Evolutionary conservation across 2,329 filamentous ascomycete species (phyloP).

Genomic region (Colletotrichum sp.): DNA sequence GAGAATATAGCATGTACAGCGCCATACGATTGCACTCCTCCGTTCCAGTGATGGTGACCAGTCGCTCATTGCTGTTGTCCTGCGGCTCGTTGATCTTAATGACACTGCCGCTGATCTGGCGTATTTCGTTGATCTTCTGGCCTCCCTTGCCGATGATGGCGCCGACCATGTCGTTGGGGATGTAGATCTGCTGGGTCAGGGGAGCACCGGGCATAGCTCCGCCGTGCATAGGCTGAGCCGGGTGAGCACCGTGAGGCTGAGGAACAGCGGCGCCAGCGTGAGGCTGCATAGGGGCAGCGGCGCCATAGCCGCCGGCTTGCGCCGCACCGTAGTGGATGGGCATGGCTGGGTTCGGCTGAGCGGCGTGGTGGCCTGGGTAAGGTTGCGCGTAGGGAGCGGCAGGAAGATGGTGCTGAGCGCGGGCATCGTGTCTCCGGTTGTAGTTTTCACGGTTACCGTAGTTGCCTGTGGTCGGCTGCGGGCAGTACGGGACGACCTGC

Average conservation of each 20-base stretch:
- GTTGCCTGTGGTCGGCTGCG: constrained; percentile 89
- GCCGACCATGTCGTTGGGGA: constrained; percentile 99
- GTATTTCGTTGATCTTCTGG: constrained; percentile 99
- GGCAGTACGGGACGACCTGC: constrained; percentile 98
- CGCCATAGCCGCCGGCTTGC: constrained; percentile 77
- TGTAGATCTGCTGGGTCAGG: constrained; percentile 97
- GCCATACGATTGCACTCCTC: constrained; percentile 99
- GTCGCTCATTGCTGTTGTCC: constrained; percentile 96
- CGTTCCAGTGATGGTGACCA: constrained; percentile 97
- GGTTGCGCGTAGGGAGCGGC: constrained; percentile 78
- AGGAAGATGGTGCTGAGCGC: constrained; percentile 68
- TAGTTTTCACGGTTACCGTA: constrained; percentile 92
- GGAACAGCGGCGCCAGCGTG: constrained; percentile 65
- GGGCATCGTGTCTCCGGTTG: constrained; percentile 73
- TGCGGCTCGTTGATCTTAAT: constrained; percentile 99
- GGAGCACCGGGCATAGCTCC: constrained; percentile 74
- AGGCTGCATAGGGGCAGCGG: constrained; percentile 80
- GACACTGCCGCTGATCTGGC: constrained; percentile 94
- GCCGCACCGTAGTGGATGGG: constrained; percentile 76
- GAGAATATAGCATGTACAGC: constrained; percentile 98
- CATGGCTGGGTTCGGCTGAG: constrained; percentile 67
- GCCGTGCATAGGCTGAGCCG: constrained; percentile 74
- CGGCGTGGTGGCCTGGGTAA: constrained; percentile 67
- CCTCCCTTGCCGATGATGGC: constrained; percentile 99
- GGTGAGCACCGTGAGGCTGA: constrained; percentile 57